A percentile compares a stretch with the other conserved stretches of the same genome.
Conservation (phyloP, 768 basidiomycete species). For the Lentinula sp. region DNA sequence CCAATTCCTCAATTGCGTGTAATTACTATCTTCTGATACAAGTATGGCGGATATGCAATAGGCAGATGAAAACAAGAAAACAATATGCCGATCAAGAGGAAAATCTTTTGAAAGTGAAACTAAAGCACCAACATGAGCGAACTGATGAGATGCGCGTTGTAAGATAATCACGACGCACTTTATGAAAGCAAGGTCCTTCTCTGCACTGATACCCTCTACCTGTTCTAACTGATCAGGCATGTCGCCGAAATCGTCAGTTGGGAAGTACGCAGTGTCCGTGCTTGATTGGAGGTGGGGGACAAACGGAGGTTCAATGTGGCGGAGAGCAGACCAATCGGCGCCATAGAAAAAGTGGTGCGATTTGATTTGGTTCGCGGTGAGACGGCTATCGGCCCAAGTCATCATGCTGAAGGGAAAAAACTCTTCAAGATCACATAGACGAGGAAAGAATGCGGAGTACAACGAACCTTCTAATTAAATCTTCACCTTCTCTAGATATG, state of each 20-base stretch:
- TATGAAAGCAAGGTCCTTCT: conserved; percentile 65
- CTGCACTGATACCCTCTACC: conserved; percentile 57
- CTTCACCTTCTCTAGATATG: conserved; percentile 87
- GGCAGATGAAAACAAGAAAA: background rate
- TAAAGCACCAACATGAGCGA: conserved; percentile 21
- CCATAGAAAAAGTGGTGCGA: conserved; percentile 91
- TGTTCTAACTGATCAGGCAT: conserved; percentile 53
- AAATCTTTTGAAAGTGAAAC: conserved; percentile 84
- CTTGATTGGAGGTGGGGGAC: conserved; percentile 89
- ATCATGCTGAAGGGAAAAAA: conserved; percentile 58
- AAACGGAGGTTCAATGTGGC: conserved; percentile 93
- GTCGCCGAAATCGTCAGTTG: conserved; percentile 84
- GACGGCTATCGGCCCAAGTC: conserved; percentile 70
- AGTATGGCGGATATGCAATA: background rate
- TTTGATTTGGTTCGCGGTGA: conserved; percentile 85
- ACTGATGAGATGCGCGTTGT: background rate
- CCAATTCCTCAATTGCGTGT: background rate
- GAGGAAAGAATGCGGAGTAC: background rate
- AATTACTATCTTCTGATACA: conserved; percentile 2
- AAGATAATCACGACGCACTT: conserved; percentile 34
- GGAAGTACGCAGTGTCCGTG: conserved; percentile 96
- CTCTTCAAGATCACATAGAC: background rate
- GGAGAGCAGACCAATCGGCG: conserved; percentile 89
- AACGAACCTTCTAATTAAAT: conserved; percentile 76
- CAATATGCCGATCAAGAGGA: background rate